Base-by-base conservation (phyloP, 352 stramenopile species). In the Phytophthora tentaculata region DNA sequence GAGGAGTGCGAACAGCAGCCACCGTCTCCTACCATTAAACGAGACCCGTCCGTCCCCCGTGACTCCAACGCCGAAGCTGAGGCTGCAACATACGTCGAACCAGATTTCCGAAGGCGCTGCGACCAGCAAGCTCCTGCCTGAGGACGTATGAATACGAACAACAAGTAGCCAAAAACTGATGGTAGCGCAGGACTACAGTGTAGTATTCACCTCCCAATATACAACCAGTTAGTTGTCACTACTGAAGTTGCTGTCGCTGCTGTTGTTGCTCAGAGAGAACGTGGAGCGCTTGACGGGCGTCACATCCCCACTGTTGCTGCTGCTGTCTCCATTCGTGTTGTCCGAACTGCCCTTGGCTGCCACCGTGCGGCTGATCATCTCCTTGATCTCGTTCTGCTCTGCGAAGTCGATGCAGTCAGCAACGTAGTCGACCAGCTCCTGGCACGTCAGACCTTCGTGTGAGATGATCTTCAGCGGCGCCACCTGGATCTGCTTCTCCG, bases 361-460 rank as follows among this genome's bases (percentile, higher is more conserved):
- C 19, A 77, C 69, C 0, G 72, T 68, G 39, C 61, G 74, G 14
- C 55, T 73, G 10, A 76, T 29, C 47, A 76, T 49, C 20, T 71
- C 39, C 47, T 83, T 74, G 52, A 70, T 77, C 51, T 86, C 73
- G 28, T 94, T 90, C 39, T 76, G 60, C 63, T 95, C 88, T 1
- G 84, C 86, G 41, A 84, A 96, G 26, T 74, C 71, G 57, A 96
- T 94, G 20, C 79, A 84, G 52, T 92, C 80, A 10, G 79, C 73
- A 53, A 96, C 76, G 59, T 96, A 96, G 63, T 96, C 88, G 17
- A 94, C 86, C 23, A 96, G 78, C 45, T 92, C 88, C 51, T 96
- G 88, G 60, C 86, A 95, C 7, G 73, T 92, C 20, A 96, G 77
- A 4, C 82, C 84, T 48, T 96, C 88, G 12, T 84, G 79, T 20